These are phyloP conservation scores for Penicillium canariense DNA, from an alignment of 495 filamentous ascomycete genomes.

Conservation along the genomic window DNA sequence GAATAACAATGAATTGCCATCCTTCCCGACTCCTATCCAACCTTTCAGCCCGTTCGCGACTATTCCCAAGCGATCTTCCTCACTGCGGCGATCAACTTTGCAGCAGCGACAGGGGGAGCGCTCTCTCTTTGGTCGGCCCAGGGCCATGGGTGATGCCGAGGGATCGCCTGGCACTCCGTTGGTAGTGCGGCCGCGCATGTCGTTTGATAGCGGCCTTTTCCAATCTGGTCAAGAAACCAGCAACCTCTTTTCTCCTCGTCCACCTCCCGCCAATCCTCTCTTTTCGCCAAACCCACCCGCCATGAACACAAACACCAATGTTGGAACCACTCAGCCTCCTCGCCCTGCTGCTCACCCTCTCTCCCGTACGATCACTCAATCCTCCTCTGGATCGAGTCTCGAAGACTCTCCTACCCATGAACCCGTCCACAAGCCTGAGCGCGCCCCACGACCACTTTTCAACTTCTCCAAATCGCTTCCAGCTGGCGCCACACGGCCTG, in stretches of 20 bases:
- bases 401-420: constrained; percentile 75
- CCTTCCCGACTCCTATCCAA: constrained; percentile 25
- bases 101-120: constrained; percentile 74
- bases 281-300: constrained; percentile 34
- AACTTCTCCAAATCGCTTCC: constrained; percentile 83
- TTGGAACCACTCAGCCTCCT: constrained; percentile 24
- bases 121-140: constrained; percentile 53
- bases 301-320: constrained; percentile 32
- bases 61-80: constrained; percentile 57
- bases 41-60: constrained; percentile 42
- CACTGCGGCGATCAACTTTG: constrained; percentile 79
- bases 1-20: constrained; percentile 20
- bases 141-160: constrained; percentile 35
- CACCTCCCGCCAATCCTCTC: constrained; percentile 31
- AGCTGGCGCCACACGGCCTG: constrained; percentile 58
- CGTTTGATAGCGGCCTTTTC: constrained; percentile 68
- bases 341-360: constrained; percentile 70
- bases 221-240: constrained; percentile 56
- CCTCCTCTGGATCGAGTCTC: constrained; percentile 76
- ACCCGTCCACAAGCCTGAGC: constrained; percentile 52
- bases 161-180: constrained; percentile 26
- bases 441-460: constrained; percentile 50
- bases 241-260: constrained; percentile 52
- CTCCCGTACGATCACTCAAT: constrained; percentile 78
- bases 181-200: constrained; percentile 64